Evolutionary conservation across 257 asterid genomes (phyloP).

Genomic region (Capsicum rhomboideum): DNA sequence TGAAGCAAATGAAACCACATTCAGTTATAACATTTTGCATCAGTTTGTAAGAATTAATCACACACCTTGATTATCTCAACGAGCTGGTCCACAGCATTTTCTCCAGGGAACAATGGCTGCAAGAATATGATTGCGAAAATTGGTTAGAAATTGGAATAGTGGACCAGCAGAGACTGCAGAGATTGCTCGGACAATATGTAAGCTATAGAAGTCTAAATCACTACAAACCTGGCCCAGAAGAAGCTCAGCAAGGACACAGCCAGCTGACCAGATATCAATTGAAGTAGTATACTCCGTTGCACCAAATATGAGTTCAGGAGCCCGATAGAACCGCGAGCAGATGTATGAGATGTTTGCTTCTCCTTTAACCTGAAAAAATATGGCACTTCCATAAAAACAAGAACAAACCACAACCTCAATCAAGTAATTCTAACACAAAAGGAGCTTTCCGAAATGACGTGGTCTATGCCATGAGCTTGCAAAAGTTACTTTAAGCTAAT

Average conservation of each 20-base stretch:
- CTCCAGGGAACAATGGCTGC: conserved; percentile 94
- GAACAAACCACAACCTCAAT: background rate
- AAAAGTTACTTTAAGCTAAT: background rate
- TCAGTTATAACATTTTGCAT: background rate
- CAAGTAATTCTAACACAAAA: background rate
- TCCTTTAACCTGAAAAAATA: conserved; percentile 54
- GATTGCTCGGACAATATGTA: background rate
- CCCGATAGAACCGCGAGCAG: conserved; percentile 94
- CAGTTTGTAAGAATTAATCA: background rate
- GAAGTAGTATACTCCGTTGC: conserved; percentile 91
- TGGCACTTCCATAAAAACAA: background rate
- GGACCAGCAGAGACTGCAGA: background rate
- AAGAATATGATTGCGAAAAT: conserved; percentile 4
- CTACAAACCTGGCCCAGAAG: conserved; percentile 79
- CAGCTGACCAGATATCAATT: conserved; percentile 98
- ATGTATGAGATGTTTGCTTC: conserved; percentile 95
- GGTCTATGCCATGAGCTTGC: background rate
- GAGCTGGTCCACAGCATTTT: conserved; percentile 95
- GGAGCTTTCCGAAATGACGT: background rate
- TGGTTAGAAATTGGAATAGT: conserved; percentile 9
- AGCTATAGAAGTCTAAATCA: background rate
- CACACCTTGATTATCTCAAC: conserved; percentile 90
- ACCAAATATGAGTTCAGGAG: conserved; percentile 98
- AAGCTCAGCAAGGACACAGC: conserved; percentile 94
- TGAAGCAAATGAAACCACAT: conserved; percentile 8